Conservation (phyloP, 1,284 basidiomycete species). For the Austroboletus novae-zelandiae region DNA sequence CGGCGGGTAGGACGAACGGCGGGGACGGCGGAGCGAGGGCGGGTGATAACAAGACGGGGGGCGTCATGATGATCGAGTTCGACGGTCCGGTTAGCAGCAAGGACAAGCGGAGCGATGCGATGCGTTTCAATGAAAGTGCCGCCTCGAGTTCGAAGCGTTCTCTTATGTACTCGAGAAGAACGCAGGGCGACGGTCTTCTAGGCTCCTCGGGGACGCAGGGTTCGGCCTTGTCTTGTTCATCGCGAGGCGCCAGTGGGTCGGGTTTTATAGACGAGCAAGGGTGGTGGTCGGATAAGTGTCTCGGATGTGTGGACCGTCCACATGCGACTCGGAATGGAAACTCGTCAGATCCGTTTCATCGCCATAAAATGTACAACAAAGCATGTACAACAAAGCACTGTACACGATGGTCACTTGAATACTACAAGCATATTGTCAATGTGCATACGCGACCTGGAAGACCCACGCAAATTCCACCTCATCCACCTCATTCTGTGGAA, state of each 20-base stretch:
- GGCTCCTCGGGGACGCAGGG: background rate
- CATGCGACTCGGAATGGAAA: too few relatives aligned
- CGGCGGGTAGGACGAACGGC: background rate
- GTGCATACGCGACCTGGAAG: constrained; percentile 38
- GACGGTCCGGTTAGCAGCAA: too few relatives aligned
- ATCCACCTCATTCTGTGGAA: constrained; percentile 29
- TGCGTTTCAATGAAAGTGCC: background rate
- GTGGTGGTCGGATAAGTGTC: too few relatives aligned
- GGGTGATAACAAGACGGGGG: background rate
- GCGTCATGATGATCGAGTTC: background rate
- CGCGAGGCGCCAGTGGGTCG: background rate
- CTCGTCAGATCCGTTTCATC: background rate
- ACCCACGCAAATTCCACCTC: constrained; percentile 43
- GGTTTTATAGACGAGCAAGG: background rate
- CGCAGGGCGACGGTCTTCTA: background rate
- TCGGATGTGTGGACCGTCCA: too few relatives aligned
- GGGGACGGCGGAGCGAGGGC: background rate
- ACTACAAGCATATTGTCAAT: background rate
- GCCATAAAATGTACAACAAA: background rate
- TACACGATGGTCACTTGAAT: background rate
- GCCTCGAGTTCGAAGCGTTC: background rate
- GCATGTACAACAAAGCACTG: too few relatives aligned
- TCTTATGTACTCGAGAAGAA: too few relatives aligned
- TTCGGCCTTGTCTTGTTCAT: background rate
- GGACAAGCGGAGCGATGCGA: background rate